Conservation (phyloP, 345 rosid genomes). For the Turritis glabra region DNA sequence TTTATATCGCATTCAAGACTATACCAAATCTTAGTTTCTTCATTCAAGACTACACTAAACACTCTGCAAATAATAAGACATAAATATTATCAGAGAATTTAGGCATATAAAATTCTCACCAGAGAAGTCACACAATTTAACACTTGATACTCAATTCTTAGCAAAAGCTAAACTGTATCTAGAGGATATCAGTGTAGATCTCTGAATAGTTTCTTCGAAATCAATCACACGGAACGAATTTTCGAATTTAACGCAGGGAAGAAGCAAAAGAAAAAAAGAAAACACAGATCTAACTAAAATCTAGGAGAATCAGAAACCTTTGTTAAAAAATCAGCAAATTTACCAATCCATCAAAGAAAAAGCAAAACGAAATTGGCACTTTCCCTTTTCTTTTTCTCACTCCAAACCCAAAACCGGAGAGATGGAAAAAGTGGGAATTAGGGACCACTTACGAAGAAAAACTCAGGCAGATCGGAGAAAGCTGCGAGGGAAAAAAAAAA, state of each 20-base stretch:
- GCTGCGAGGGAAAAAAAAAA: background rate
- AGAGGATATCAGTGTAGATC: background rate
- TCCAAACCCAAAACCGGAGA: conserved; percentile 5
- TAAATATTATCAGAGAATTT: background rate
- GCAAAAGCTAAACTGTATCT: conserved; percentile 16
- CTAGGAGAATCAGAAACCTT: conserved; percentile 1
- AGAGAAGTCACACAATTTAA: conserved; percentile 11
- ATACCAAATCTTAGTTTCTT: conserved; percentile 15
- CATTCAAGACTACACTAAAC: conserved; percentile 12
- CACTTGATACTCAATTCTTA: background rate
- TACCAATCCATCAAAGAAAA: conserved; percentile 15
- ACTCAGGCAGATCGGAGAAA: conserved; percentile 33
- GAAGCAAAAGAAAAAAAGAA: background rate
- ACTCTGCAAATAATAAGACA: conserved; percentile 24
- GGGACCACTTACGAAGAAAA: conserved; percentile 34
- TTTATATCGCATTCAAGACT: conserved; percentile 16
- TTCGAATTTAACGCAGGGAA: background rate
- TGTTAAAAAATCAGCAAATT: background rate
- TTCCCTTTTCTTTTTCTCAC: conserved; percentile 30
- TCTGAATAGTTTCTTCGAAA: conserved; percentile 5
- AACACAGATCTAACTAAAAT: conserved; percentile 22
- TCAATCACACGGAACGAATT: conserved; percentile 10
- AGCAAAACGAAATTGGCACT: conserved; percentile 19
- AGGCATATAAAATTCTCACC: background rate
- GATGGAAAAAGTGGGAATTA: background rate